Percentiles rank a stretch among this genome's conserved stretches.
phyloP scores from a whole-genome alignment of 306 rosid species.

The Rosa multiflora region DNA sequence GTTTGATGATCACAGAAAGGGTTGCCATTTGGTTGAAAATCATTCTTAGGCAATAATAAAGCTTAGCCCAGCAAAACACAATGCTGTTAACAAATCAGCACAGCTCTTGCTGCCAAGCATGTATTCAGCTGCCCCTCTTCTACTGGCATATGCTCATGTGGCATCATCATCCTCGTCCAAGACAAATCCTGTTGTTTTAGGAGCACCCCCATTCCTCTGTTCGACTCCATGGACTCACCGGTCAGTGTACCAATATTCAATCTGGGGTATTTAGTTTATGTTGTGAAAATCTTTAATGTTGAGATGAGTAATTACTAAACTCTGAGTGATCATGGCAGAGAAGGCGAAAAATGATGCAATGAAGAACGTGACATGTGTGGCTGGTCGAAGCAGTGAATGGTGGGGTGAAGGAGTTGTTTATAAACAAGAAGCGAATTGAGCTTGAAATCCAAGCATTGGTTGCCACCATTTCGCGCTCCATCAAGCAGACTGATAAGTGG shows the following conservation, averaged over 20 bases:
- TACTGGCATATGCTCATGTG: conserved; percentile 26
- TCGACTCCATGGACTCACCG: conserved; percentile 44
- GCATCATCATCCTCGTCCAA: conserved; percentile 21
- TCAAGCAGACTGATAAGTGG: conserved; percentile 82
- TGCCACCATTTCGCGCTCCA: conserved; percentile 45
- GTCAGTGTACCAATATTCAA: conserved; percentile 21
- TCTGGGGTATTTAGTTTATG: neutral
- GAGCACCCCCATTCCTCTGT: conserved; percentile 53
- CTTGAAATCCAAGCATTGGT: conserved; percentile 61
- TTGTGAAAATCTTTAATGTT: neutral
- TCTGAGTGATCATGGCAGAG: conserved; percentile 35
- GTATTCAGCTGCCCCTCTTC: conserved; percentile 25
- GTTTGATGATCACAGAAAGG: neutral
- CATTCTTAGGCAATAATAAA: neutral
- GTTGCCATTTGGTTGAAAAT: neutral
- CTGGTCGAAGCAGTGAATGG: conserved; percentile 73
- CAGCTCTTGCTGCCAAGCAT: conserved; percentile 5
- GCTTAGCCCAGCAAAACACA: neutral
- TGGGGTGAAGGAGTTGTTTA: conserved; percentile 57
- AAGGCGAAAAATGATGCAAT: conserved; percentile 65
- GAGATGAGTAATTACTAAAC: neutral
- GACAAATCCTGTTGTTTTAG: conserved; percentile 36
- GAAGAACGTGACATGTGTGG: conserved; percentile 42
- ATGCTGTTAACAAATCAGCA: neutral
- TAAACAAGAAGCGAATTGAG: conserved; percentile 67